Evolutionary conservation across 2,329 filamentous ascomycete genomes (phyloP).

Genomic region (Trichophaea hybrida): DNA sequence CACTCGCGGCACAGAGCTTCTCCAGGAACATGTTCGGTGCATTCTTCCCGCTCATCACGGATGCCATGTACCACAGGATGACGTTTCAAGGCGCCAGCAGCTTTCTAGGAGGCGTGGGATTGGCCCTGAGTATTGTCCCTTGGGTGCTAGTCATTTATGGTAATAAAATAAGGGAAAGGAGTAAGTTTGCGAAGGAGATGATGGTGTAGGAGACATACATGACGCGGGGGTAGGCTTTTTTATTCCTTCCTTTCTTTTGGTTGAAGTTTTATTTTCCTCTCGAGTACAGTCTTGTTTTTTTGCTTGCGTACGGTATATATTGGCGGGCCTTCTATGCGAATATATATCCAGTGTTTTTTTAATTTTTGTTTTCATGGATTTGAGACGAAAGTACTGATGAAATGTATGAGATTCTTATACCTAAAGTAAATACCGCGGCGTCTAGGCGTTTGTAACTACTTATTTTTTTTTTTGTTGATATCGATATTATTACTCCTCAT

Average conservation of each 20-base stretch:
- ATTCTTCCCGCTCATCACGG: slow-evolving; percentile 63
- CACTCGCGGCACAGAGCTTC: slow-evolving; percentile 72
- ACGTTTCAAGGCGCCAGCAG: slow-evolving; percentile 58
- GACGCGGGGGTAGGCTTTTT: neutral
- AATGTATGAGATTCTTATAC: too few relatives aligned
- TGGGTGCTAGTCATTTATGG: slow-evolving; percentile 76
- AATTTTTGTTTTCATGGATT: too few relatives aligned
- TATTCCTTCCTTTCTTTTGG: neutral
- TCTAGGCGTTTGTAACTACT: too few relatives aligned
- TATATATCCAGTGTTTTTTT: too few relatives aligned
- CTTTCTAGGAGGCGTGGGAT: slow-evolving; percentile 59
- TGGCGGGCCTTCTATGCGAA: too few relatives aligned
- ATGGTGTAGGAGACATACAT: neutral
- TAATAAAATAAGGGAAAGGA: slow-evolving; percentile 56
- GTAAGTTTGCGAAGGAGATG: slow-evolving; percentile 52
- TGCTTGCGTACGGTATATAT: too few relatives aligned
- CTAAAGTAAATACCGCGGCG: too few relatives aligned
- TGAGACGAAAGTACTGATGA: too few relatives aligned
- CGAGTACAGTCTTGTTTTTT: too few relatives aligned
- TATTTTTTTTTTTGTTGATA: too few relatives aligned
- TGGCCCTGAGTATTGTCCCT: slow-evolving; percentile 60
- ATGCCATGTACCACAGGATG: slow-evolving; percentile 56
- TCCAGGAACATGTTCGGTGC: slow-evolving; percentile 75
- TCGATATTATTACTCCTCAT: too few relatives aligned
- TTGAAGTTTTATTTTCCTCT: too few relatives aligned